Percentiles rank a stretch among this genome's conserved stretches.
phyloP scores from a whole-genome alignment of 163 green algal genomes.

The Chloroidium sp. region DNA sequence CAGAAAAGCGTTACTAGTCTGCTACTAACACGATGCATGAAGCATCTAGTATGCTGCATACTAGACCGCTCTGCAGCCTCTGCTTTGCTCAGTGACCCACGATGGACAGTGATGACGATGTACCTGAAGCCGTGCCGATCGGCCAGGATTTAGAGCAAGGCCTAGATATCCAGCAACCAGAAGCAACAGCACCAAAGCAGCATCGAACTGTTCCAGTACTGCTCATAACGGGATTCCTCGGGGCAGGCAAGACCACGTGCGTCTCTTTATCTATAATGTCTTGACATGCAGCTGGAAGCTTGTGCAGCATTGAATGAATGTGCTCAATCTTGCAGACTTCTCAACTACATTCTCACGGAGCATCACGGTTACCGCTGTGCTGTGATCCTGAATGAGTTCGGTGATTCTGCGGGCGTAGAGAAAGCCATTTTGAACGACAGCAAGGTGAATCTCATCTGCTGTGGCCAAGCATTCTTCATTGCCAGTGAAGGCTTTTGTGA shows the following conservation, averaged over 20 bases:
- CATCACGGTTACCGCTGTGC: constrained; percentile 64
- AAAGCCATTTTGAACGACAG: constrained; percentile 50
- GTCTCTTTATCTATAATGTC: background rate
- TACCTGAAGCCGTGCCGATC: background rate
- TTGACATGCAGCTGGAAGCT: background rate
- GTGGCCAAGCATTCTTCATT: background rate
- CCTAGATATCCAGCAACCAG: too few species aligned
- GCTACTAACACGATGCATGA: too few species aligned
- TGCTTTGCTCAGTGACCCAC: too few species aligned
- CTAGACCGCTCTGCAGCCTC: too few species aligned
- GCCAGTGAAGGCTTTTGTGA: background rate
- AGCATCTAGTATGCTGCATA: too few species aligned
- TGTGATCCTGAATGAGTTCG: constrained; percentile 79
- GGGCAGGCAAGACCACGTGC: constrained; percentile 10
- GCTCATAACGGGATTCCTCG: constrained; percentile 49
- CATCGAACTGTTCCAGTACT: constrained; percentile 43
- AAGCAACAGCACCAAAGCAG: too few species aligned
- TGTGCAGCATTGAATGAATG: background rate
- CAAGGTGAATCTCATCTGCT: constrained; percentile 18
- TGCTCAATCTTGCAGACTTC: constrained; percentile 29
- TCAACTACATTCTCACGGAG: constrained; percentile 66
- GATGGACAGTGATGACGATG: background rate
- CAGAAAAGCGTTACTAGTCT: too few species aligned
- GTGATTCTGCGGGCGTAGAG: constrained; percentile 54
- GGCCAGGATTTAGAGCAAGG: too few species aligned